These are phyloP conservation scores for Aspergillus conjunctus DNA, from an alignment of 495 filamentous ascomycete species.

Conservation along the genomic window DNA sequence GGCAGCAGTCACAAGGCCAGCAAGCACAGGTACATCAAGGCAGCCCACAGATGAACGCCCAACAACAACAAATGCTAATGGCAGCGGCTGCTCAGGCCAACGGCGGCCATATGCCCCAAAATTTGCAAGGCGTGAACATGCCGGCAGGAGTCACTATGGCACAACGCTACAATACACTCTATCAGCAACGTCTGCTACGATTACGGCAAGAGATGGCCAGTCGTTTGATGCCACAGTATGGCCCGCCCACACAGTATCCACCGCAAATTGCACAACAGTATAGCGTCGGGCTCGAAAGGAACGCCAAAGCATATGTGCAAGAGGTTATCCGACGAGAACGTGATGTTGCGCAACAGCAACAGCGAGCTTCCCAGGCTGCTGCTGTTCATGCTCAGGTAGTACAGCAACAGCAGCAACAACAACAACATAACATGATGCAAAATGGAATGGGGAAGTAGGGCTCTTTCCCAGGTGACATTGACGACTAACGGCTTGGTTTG, in stretches of 20 bases:
- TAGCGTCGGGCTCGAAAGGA: conserved; percentile 37
- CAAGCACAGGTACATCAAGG: conserved; percentile 41
- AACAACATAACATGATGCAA: conserved; percentile 52
- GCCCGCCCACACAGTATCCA: conserved; percentile 46
- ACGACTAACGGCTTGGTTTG: conserved; percentile 14
- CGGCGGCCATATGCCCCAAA: conserved; percentile 41
- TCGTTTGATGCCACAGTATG: conserved; percentile 43
- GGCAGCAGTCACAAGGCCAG: conserved; percentile 29
- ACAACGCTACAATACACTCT: conserved; percentile 42
- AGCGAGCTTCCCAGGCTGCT: conserved; percentile 37
- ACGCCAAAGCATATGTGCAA: conserved; percentile 44
- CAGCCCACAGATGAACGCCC: conserved; percentile 38
- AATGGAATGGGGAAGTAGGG: conserved; percentile 46
- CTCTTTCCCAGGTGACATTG: conserved; percentile 4
- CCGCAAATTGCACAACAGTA: conserved; percentile 48
- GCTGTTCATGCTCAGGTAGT: conserved; percentile 41
- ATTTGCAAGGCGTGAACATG: conserved; percentile 34
- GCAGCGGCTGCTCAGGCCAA: conserved; percentile 47
- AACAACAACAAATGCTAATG: conserved; percentile 48
- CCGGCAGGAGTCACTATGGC: conserved; percentile 32
- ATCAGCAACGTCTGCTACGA: conserved; percentile 40
- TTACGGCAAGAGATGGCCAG: conserved; percentile 45
- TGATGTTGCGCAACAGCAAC: conserved; percentile 40
- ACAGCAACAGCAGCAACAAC: conserved; percentile 45
- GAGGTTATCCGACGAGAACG: conserved; percentile 50